These are phyloP conservation scores for Pseudogymnoascus pannorum DNA, from an alignment of 2,329 filamentous ascomycete species.

Conservation along the genomic window DNA sequence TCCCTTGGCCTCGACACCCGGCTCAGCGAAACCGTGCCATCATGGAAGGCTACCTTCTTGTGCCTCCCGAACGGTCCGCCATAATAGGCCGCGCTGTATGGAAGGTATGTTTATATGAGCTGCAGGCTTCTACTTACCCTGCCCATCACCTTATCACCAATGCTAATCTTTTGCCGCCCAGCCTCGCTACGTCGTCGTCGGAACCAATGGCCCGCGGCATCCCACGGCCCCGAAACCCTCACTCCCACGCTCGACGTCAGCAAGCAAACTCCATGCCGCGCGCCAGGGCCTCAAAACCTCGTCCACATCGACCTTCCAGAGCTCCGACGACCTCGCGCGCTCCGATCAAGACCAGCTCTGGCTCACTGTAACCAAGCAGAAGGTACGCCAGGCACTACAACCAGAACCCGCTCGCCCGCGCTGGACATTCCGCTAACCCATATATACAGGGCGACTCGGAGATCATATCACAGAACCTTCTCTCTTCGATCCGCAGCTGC, in stretches of 20 bases:
- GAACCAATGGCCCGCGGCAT: slow-evolving; percentile 30
- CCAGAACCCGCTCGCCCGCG: neutral
- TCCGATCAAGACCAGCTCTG: slow-evolving; percentile 19
- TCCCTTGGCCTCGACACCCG: neutral
- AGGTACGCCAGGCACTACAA: slow-evolving; percentile 21
- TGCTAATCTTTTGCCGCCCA: slow-evolving; percentile 26
- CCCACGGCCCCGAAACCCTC: slow-evolving; percentile 9
- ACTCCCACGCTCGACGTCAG: slow-evolving; percentile 12
- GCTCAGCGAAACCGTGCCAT: neutral
- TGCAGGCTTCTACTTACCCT: neutral
- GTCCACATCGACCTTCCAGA: slow-evolving; percentile 23
- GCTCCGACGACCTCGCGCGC: slow-evolving; percentile 21
- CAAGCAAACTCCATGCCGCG: slow-evolving; percentile 9
- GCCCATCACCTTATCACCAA: neutral
- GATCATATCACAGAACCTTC: slow-evolving; percentile 25
- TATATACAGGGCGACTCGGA: slow-evolving; percentile 29
- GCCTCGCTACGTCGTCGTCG: slow-evolving; percentile 54
- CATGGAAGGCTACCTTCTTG: slow-evolving; percentile 45
- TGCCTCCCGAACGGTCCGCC: slow-evolving; percentile 44
- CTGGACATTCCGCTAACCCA: neutral
- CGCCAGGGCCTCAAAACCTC: slow-evolving; percentile 21
- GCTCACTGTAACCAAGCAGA: slow-evolving; percentile 30
- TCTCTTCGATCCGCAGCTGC: slow-evolving; percentile 28
- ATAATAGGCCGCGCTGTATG: slow-evolving; percentile 45
- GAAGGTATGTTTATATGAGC: slow-evolving; percentile 37